These are phyloP conservation scores for Scheffersomyces insectosa DNA, from an alignment of 1,139 yeast species.

Conservation along the genomic window DNA sequence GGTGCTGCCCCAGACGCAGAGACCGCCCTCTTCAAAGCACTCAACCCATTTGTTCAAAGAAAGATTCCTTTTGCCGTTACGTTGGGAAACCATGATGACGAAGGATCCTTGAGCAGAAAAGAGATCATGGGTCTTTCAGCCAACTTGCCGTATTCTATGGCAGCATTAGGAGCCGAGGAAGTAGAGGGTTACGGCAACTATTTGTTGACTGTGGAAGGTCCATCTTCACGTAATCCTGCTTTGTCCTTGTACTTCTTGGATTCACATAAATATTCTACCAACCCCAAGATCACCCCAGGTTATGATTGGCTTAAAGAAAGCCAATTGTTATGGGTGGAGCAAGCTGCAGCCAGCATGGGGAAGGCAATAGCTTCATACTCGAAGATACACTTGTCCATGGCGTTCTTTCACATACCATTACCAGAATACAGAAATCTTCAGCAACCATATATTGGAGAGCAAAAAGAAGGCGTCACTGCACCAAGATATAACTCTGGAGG, in stretches of 20 bases:
- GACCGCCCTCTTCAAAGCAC: slow-evolving; percentile 73
- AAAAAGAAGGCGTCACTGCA: slow-evolving; percentile 75
- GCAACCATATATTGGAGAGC: slow-evolving; percentile 55
- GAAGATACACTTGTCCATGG: slow-evolving; percentile 66
- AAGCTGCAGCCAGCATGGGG: slow-evolving; percentile 34
- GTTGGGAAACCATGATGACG: slow-evolving; percentile 84
- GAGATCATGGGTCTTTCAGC: slow-evolving; percentile 59
- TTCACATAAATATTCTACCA: slow-evolving; percentile 70
- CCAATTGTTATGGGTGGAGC: slow-evolving; percentile 63
- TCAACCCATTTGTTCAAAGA: slow-evolving; percentile 66
- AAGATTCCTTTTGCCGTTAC: slow-evolving; percentile 79
- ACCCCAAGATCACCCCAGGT: slow-evolving; percentile 68
- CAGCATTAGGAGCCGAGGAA: slow-evolving; percentile 61
- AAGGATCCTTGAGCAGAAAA: slow-evolving; percentile 63
- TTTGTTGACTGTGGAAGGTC: slow-evolving; percentile 50
- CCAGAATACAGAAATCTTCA: slow-evolving; percentile 68
- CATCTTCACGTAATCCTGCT: slow-evolving; percentile 42
- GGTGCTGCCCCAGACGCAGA: slow-evolving; percentile 72
- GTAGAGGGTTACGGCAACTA: slow-evolving; percentile 84
- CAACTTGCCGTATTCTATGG: slow-evolving; percentile 65
- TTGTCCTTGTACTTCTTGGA: slow-evolving; percentile 75
- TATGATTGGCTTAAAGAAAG: slow-evolving; percentile 83
- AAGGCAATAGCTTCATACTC: slow-evolving; percentile 34
- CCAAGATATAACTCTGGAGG: slow-evolving; percentile 72
- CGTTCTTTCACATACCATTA: slow-evolving; percentile 90